Evolutionary conservation across 1,284 basidiomycete genomes (phyloP).

Genomic region (Mycena sp.): DNA sequence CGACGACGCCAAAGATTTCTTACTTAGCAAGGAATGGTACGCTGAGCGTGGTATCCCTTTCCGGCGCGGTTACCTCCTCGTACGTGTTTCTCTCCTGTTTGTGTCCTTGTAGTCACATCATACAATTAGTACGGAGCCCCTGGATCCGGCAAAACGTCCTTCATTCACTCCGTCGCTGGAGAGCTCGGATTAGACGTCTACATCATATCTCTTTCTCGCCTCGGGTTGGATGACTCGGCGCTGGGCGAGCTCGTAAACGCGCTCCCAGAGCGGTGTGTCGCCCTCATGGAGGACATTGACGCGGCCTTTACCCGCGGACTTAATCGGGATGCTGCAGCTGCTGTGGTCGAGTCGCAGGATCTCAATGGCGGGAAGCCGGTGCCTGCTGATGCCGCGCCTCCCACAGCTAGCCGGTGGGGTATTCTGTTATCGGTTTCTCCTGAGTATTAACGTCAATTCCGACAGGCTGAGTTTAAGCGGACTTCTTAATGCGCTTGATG

Average conservation of each 20-base stretch:
- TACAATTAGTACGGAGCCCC: slow-evolving; percentile 68
- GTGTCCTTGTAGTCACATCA: neutral
- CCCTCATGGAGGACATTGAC: slow-evolving; percentile 85
- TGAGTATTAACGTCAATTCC: neutral
- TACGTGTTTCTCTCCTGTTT: slow-evolving; percentile 40
- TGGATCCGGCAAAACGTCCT: slow-evolving; percentile 79
- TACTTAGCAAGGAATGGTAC: slow-evolving; percentile 74
- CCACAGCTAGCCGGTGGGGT: slow-evolving; percentile 20
- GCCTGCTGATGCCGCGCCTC: slow-evolving; percentile 7
- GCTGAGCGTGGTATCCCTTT: slow-evolving; percentile 77
- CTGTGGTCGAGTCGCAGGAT: slow-evolving; percentile 7
- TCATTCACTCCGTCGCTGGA: slow-evolving; percentile 80
- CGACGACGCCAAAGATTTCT: slow-evolving; percentile 73
- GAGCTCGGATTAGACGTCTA: slow-evolving; percentile 81
- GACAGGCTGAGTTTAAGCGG: slow-evolving; percentile 61
- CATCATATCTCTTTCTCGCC: slow-evolving; percentile 73
- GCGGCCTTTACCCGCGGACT: slow-evolving; percentile 72
- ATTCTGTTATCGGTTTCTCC: neutral
- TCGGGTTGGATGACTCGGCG: slow-evolving; percentile 71
- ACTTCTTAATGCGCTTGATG: slow-evolving; percentile 79
- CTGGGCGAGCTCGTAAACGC: slow-evolving; percentile 69
- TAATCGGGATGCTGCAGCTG: slow-evolving; percentile 33
- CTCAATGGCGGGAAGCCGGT: neutral
- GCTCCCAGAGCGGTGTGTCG: slow-evolving; percentile 75
- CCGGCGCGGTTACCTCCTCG: slow-evolving; percentile 75